Base-by-base conservation (phyloP, 2,329 filamentous ascomycete genomes). In the Colletotrichum spaethianum region DNA sequence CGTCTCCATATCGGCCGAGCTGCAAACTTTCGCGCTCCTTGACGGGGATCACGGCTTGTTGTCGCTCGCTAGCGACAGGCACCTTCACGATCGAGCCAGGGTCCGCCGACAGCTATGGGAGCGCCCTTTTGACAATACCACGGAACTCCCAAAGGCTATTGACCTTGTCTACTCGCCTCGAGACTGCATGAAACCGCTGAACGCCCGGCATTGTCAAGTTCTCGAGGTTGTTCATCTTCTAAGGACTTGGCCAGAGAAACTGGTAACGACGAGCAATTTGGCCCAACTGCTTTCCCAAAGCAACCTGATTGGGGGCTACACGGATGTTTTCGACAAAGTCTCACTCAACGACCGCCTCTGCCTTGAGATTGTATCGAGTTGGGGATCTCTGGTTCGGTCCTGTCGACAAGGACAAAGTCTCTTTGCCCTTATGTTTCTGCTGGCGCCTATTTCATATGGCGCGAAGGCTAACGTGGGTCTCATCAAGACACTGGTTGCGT, bases 401-500 rank as follows among this genome's bases (percentile, higher is more conserved):
- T 85, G 82, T 46, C 76, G 79, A 28, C 50, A 75, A 0, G 75
- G 63, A 0, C 36, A 77, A 14, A 79, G 83, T 28, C 75, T 70
- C 14, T 83, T 81, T 62, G 73, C 63, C 2, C 74, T 88, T 20
- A 86, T 86, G 78, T 89, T 88, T 63, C 70, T 85, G 0, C 79
- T 88, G 12, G 82, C 81, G 1, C 74, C 82, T 0, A 76, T 90
- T n/a, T 80, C 83, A 0, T 90, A 85, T 70, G 75, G 79, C 0
- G 33, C 76, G 0, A 74, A 79, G 36, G 77, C 78, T 1, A 77
- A 86, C n/a, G 82, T 86, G 76, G 74, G 77, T 0, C 55, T 86
- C 0, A 56, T 90, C 1, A 80, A 82, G 52, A 78, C 83, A 0
- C 74, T 91, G 1, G 78, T 85, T 6, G 83, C 86, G 0, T 89